These are phyloP conservation scores for Beauveria sp. DNA, from an alignment of 2,329 filamentous ascomycete genomes.

Conservation along the genomic window DNA sequence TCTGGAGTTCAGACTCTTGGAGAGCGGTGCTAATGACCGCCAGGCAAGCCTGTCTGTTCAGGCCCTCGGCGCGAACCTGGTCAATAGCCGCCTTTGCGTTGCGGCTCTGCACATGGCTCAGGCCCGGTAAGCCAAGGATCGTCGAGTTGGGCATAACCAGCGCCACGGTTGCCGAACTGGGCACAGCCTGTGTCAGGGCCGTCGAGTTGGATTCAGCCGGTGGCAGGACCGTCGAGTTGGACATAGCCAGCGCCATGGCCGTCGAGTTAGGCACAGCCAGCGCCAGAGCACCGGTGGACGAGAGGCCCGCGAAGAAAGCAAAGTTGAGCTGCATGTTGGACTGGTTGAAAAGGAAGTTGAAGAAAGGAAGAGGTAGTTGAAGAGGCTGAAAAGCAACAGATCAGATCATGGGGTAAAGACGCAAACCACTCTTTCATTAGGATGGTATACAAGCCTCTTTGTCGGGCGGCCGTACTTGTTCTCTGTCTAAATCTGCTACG, in stretches of 20 bases:
- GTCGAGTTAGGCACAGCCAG: background rate
- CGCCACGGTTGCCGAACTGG: background rate
- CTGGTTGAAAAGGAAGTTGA: background rate
- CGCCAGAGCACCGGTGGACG: background rate
- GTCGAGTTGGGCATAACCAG: background rate
- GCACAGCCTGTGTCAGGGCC: background rate
- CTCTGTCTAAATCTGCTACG: too few relatives aligned
- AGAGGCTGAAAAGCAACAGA: background rate
- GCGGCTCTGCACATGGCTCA: constrained; percentile 2
- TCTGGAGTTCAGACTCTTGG: constrained; percentile 2
- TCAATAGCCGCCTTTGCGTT: constrained; percentile 4
- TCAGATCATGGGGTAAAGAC: background rate
- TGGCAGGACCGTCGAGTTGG: too few relatives aligned
- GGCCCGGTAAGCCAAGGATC: background rate
- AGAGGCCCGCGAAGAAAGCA: constrained; percentile 1
- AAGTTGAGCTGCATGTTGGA: constrained; percentile 1
- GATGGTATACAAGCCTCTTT: background rate
- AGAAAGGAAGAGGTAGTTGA: background rate
- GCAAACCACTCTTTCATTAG: background rate
- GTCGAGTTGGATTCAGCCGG: too few relatives aligned
- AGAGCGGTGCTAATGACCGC: constrained; percentile 7
- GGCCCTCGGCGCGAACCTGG: background rate
- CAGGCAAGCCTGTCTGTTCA: constrained; percentile 3
- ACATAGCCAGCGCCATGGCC: background rate
- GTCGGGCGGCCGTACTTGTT: background rate